Evolutionary conservation across 2,329 filamentous ascomycete species (phyloP).

Genomic region (Geosmithia flava): DNA sequence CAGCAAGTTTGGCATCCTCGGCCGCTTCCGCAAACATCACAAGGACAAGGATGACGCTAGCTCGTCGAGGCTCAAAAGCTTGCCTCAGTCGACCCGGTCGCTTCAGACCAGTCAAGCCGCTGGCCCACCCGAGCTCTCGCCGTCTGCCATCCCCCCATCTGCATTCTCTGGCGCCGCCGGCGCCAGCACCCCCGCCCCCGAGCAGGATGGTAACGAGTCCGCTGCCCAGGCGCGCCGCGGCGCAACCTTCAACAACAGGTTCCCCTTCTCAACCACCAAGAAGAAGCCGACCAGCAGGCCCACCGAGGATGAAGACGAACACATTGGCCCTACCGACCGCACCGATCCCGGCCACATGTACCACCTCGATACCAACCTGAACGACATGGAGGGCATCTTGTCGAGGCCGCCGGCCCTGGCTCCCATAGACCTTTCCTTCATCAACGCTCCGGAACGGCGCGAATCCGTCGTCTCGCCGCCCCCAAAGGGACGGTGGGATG

Average conservation of each 20-base stretch:
- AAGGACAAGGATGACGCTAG: conserved; percentile 28
- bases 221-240: conserved; percentile 18
- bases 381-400: conserved; percentile 85
- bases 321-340: conserved; percentile 47
- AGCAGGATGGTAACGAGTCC: conserved; percentile 11
- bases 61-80: conserved; percentile 27
- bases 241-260: conserved; percentile 49
- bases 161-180: conserved; percentile 11
- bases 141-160: conserved; percentile 18
- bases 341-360: conserved; percentile 51
- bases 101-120: conserved; percentile 33
- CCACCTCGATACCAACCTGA: conserved; percentile 75
- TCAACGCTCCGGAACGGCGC: conserved; percentile 28
- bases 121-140: conserved; percentile 17
- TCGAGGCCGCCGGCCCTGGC: conserved; percentile 58
- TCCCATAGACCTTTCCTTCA: conserved; percentile 49
- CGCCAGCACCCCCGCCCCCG: conserved; percentile 8
- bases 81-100: conserved; percentile 40
- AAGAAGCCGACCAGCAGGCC: conserved; percentile 25
- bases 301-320: conserved; percentile 43
- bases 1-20: conserved; percentile 37
- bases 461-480: conserved; percentile 17
- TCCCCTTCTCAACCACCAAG: conserved; percentile 47
- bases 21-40: conserved; percentile 33
- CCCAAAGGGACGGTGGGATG: conserved; percentile 64